Percentiles rank a stretch among this genome's conserved stretches.
Conservation (phyloP, 495 filamentous ascomycete genomes). For the Xylaria curta region DNA sequence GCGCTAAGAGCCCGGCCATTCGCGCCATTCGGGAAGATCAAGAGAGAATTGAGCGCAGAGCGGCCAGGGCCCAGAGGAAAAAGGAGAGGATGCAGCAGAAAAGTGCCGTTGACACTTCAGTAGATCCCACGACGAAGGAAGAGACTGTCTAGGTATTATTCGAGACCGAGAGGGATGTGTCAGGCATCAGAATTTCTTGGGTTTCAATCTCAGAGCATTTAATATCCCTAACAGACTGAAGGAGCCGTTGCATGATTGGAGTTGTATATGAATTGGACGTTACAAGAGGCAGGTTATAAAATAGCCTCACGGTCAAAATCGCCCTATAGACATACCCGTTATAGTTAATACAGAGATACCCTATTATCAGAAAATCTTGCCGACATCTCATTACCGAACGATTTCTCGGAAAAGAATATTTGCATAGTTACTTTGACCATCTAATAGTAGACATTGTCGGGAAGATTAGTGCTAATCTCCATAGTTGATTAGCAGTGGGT, state of each 20-base stretch:
- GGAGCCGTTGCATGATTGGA: slow-evolving; percentile 9
- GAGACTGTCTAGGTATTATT: neutral
- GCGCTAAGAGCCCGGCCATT: slow-evolving; percentile 70
- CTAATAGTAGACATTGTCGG: neutral
- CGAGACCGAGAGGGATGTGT: neutral
- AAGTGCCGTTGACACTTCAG: neutral
- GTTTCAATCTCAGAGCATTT: neutral
- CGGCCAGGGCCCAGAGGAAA: slow-evolving; percentile 27
- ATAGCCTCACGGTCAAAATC: neutral
- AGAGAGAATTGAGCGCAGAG: slow-evolving; percentile 60
- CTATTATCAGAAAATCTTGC: neutral
- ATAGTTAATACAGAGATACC: slow-evolving; percentile 18
- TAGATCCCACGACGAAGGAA: neutral
- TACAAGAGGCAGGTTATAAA: neutral
- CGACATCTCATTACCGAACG: neutral
- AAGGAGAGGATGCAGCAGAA: slow-evolving; percentile 23
- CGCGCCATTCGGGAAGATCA: slow-evolving; percentile 72
- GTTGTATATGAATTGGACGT: slow-evolving; percentile 1
- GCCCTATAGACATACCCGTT: neutral
- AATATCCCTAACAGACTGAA: neutral
- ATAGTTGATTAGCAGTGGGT: neutral
- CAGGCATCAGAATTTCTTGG: too few species aligned
- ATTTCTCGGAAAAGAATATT: neutral
- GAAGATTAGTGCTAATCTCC: neutral
- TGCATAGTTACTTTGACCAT: neutral